These are phyloP conservation scores for Cryptococcus jaspeensis DNA, from an alignment of 1,284 basidiomycete species.

Conservation along the genomic window DNA sequence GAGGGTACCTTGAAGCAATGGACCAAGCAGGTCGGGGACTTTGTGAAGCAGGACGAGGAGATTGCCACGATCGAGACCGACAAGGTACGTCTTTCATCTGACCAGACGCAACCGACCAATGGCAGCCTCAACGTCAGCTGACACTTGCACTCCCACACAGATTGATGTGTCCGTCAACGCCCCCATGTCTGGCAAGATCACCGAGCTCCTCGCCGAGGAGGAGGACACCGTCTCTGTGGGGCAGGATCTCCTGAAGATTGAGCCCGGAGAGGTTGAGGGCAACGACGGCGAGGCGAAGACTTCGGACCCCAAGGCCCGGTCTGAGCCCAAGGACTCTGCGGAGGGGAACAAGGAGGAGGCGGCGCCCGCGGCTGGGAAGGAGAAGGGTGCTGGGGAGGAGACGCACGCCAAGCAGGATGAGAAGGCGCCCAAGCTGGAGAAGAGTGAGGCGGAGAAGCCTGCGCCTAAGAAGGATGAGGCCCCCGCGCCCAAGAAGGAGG, in stretches of 20 bases:
- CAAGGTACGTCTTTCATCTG: slow-evolving; percentile 63
- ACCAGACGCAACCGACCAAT: not conserved
- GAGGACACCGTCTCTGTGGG: slow-evolving; percentile 94
- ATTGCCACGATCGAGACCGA: slow-evolving; percentile 98
- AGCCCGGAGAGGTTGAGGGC: slow-evolving; percentile 72
- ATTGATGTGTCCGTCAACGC: slow-evolving; percentile 98
- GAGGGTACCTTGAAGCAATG: slow-evolving; percentile 96
- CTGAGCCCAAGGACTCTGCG: slow-evolving; percentile 51
- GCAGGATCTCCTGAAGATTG: slow-evolving; percentile 89
- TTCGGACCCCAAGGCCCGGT: slow-evolving; percentile 41
- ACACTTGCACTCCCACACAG: slow-evolving; percentile 53
- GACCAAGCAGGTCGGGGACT: slow-evolving; percentile 91
- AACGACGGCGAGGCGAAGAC: slow-evolving; percentile 13
- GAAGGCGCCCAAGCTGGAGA: slow-evolving; percentile 56
- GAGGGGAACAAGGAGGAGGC: slow-evolving; percentile 50
- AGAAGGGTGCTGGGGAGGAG: slow-evolving; percentile 50
- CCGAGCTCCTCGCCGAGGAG: slow-evolving; percentile 81
- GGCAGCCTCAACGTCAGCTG: slow-evolving; percentile 11
- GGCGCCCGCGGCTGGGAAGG: slow-evolving; percentile 48
- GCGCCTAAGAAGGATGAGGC: slow-evolving; percentile 52
- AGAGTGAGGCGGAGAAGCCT: slow-evolving; percentile 53
- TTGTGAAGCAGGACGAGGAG: slow-evolving; percentile 89
- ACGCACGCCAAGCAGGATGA: slow-evolving; percentile 53
- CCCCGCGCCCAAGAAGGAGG: slow-evolving; percentile 47
- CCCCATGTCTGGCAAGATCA: slow-evolving; percentile 81